Conservation (phyloP, 2,329 filamentous ascomycete genomes). For the Helotiales sp. region DNA sequence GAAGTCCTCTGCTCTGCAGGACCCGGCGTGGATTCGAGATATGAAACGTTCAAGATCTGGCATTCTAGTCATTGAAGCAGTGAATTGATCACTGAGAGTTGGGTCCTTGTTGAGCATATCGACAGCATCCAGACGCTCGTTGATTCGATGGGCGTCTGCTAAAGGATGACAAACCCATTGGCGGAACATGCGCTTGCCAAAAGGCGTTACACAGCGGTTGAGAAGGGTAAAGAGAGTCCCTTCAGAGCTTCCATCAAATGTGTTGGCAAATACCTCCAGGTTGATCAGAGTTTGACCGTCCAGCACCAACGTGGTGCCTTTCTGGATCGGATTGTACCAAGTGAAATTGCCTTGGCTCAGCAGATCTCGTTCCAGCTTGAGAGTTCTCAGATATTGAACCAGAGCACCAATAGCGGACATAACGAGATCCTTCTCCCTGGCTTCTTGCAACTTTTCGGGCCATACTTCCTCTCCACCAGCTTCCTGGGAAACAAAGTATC, state of each 20-base stretch:
- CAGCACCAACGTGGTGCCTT: slow-evolving; percentile 83
- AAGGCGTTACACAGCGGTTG: slow-evolving; percentile 93
- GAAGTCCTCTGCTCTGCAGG: slow-evolving; percentile 90
- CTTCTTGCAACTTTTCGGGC: slow-evolving; percentile 73
- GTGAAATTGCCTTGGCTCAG: slow-evolving; percentile 89
- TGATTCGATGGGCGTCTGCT: slow-evolving; percentile 83
- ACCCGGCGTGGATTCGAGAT: slow-evolving; percentile 88
- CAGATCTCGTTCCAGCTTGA: slow-evolving; percentile 87
- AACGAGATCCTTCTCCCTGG: slow-evolving; percentile 73
- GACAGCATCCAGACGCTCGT: slow-evolving; percentile 90
- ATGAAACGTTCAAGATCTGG: slow-evolving; percentile 93
- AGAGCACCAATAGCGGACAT: slow-evolving; percentile 93
- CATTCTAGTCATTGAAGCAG: slow-evolving; percentile 83
- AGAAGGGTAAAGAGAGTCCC: slow-evolving; percentile 89
- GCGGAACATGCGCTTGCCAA: slow-evolving; percentile 92
- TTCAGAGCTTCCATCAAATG: slow-evolving; percentile 78
- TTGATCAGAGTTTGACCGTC: slow-evolving; percentile 98
- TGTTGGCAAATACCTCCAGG: slow-evolving; percentile 95
- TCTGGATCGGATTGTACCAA: slow-evolving; percentile 88
- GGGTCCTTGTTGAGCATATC: slow-evolving; percentile 87
- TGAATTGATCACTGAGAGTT: slow-evolving; percentile 81
- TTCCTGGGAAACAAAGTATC: slow-evolving; percentile 71
- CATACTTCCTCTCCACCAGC: slow-evolving; percentile 59
- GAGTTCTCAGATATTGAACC: slow-evolving; percentile 78
- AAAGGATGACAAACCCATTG: slow-evolving; percentile 98